phyloP scores from a whole-genome alignment of 2,329 filamentous ascomycete genomes.

The Colletotrichum tamarilloi region DNA sequence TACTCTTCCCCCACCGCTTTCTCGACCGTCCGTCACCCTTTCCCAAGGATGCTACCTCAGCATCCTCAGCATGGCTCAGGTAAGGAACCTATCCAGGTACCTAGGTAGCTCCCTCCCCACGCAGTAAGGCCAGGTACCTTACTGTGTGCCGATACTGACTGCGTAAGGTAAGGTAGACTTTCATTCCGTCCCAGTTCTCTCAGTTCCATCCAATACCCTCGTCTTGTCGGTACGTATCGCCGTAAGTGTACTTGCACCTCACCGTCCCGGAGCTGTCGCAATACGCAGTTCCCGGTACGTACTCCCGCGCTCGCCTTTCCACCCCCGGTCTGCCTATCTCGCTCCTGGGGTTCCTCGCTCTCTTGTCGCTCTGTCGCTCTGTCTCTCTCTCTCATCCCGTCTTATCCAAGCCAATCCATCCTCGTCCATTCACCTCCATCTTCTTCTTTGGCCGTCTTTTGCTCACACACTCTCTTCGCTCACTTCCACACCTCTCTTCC shows the following conservation, averaged over 20 bases:
- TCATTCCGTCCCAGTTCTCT: neutral
- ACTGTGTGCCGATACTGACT: too few relatives aligned
- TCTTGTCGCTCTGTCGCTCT: slow-evolving; percentile 29
- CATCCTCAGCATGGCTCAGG: too few relatives aligned
- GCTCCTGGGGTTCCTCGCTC: slow-evolving; percentile 39
- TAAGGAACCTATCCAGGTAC: too few relatives aligned
- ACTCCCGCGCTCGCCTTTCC: slow-evolving; percentile 43
- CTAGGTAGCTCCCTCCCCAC: too few relatives aligned
- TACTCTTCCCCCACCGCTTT: slow-evolving; percentile 31
- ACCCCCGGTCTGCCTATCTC: slow-evolving; percentile 41
- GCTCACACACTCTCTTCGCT: slow-evolving; percentile 39
- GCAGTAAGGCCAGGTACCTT: too few relatives aligned
- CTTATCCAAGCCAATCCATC: slow-evolving; percentile 33
- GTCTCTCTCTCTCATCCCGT: slow-evolving; percentile 41
- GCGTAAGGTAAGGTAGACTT: neutral
- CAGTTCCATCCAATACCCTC: neutral
- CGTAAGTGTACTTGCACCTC: neutral
- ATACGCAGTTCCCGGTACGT: slow-evolving; percentile 20
- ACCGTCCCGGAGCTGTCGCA: neutral
- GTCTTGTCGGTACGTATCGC: neutral
- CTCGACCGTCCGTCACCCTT: slow-evolving; percentile 17
- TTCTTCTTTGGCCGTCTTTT: slow-evolving; percentile 42
- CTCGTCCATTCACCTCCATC: slow-evolving; percentile 39
- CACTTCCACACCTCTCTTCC: slow-evolving; percentile 45
- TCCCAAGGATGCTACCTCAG: neutral